Percentiles rank a stretch among this genome's conserved stretches.
These are phyloP conservation scores for Phytophthora fragariae DNA, from an alignment of 352 stramenopile genomes.

Conservation along the genomic window DNA sequence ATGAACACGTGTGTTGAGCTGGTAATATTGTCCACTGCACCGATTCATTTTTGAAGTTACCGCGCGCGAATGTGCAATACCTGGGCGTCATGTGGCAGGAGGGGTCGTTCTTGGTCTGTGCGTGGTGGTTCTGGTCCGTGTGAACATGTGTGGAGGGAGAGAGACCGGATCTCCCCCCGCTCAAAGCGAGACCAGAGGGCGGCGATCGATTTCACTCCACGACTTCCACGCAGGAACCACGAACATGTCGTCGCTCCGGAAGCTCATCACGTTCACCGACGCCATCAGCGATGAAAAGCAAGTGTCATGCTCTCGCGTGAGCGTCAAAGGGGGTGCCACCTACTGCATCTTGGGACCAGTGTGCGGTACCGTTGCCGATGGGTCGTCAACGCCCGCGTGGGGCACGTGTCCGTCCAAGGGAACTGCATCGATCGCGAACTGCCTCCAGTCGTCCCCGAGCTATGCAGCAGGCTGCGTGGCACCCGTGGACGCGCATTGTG, in stretches of 20 bases:
- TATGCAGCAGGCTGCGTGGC: slow-evolving; percentile 48
- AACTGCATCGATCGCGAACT: slow-evolving; percentile 44
- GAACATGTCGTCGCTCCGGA: slow-evolving; percentile 7
- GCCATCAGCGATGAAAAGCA: background rate
- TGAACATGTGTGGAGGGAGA: slow-evolving; percentile 13
- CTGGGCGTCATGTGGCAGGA: slow-evolving; percentile 5
- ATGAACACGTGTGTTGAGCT: background rate
- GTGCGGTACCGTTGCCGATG: slow-evolving; percentile 32
- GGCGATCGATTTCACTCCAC: slow-evolving; percentile 9
- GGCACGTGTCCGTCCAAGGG: slow-evolving; percentile 46
- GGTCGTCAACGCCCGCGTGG: slow-evolving; percentile 8
- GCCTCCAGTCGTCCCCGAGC: slow-evolving; percentile 30
- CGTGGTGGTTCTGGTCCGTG: slow-evolving; percentile 26
- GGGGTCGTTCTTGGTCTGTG: slow-evolving; percentile 2
- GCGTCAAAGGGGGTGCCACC: slow-evolving; percentile 48
- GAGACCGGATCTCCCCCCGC: background rate
- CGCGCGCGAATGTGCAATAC: background rate
- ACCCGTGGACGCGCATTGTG: slow-evolving; percentile 50
- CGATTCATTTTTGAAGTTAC: background rate
- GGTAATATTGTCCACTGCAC: background rate
- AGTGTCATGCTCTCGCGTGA: slow-evolving; percentile 40
- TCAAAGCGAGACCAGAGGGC: background rate
- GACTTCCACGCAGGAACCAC: slow-evolving; percentile 1
- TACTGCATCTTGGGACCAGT: slow-evolving; percentile 57
- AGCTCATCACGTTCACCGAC: slow-evolving; percentile 22